These are phyloP conservation scores for Pythium phragmiticola DNA, from an alignment of 352 stramenopile genomes.

Conservation along the genomic window DNA sequence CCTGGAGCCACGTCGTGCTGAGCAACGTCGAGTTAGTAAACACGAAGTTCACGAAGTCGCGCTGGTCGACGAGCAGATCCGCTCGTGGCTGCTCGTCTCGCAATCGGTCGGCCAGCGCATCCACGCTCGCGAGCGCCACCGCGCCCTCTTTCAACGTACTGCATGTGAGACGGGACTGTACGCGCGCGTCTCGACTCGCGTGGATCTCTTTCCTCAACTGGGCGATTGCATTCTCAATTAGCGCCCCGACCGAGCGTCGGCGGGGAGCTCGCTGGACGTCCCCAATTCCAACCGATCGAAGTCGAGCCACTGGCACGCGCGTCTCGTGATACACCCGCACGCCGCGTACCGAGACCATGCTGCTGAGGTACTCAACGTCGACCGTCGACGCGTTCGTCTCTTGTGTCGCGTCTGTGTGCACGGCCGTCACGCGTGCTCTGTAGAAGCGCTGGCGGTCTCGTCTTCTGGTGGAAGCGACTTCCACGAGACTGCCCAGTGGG, in stretches of 20 bases:
- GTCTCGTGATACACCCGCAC: conserved; percentile 33
- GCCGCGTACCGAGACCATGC: conserved; percentile 27
- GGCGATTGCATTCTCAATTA: conserved; percentile 21
- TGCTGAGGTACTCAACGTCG: conserved; percentile 43
- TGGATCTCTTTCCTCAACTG: conserved; percentile 22
- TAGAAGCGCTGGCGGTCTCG: conserved; percentile 23
- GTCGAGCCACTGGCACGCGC: conserved; percentile 20
- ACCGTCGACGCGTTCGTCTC: conserved; percentile 31
- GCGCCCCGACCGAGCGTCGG: conserved; percentile 1
- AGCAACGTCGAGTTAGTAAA: conserved; percentile 54
- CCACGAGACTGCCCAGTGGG: conserved; percentile 39
- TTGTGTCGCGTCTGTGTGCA: conserved; percentile 25
- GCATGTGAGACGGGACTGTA: not conserved
- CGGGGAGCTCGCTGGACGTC: not conserved
- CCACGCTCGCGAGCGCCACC: conserved; percentile 17
- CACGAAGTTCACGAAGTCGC: conserved; percentile 60
- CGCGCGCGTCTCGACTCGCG: conserved; percentile 2
- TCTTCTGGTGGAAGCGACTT: conserved; percentile 23
- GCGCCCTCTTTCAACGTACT: not conserved
- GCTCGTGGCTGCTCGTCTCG: conserved; percentile 28
- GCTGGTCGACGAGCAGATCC: conserved; percentile 47
- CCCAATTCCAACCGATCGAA: conserved; percentile 15
- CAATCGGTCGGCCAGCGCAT: conserved; percentile 41
- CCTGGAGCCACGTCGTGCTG: conserved; percentile 46
- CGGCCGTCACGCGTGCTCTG: conserved; percentile 32